Percentiles rank a stretch among this genome's conserved stretches.
Evolutionary conservation across 23 red algal species (phyloP).

Genomic region (Gracilaria caudata): DNA sequence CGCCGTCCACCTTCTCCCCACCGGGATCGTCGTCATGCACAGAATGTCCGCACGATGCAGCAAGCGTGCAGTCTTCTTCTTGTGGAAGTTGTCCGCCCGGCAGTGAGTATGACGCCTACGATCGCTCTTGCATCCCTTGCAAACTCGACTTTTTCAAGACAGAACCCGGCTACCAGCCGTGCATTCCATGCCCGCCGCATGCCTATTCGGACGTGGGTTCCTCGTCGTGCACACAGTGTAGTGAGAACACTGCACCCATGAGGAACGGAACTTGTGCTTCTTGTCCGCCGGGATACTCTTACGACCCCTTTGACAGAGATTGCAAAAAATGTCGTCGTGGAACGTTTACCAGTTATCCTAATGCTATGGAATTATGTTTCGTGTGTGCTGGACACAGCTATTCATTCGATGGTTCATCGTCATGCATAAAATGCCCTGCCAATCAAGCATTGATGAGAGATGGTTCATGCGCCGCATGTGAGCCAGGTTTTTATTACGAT

Average conservation of each 20-base stretch:
- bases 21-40: not conserved
- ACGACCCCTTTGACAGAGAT: not conserved
- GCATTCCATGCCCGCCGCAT: slow-evolving; percentile 7
- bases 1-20: not conserved
- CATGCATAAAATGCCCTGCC: not conserved
- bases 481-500: slow-evolving; percentile 21
- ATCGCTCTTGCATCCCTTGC: slow-evolving; percentile 14
- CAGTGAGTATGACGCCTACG: slow-evolving; percentile 6
- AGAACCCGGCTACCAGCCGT: not conserved
- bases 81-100: slow-evolving; percentile 20
- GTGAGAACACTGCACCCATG: slow-evolving; percentile 17
- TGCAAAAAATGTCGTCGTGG: slow-evolving; percentile 4
- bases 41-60: not conserved
- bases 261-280: slow-evolving; percentile 8
- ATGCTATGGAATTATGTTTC: slow-evolving; percentile 3
- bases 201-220: slow-evolving; percentile 10
- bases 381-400: slow-evolving; percentile 31
- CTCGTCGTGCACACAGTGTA: not conserved
- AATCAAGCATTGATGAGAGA: slow-evolving; percentile 22
- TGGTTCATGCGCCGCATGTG: slow-evolving; percentile 25
- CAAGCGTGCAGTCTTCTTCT: not conserved
- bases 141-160: slow-evolving; percentile 5
- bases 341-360: slow-evolving; percentile 5
- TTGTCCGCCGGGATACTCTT: slow-evolving; percentile 1
- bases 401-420: slow-evolving; percentile 1